Conservation (phyloP, 306 rosid genomes). For the Benincasa hispida region DNA sequence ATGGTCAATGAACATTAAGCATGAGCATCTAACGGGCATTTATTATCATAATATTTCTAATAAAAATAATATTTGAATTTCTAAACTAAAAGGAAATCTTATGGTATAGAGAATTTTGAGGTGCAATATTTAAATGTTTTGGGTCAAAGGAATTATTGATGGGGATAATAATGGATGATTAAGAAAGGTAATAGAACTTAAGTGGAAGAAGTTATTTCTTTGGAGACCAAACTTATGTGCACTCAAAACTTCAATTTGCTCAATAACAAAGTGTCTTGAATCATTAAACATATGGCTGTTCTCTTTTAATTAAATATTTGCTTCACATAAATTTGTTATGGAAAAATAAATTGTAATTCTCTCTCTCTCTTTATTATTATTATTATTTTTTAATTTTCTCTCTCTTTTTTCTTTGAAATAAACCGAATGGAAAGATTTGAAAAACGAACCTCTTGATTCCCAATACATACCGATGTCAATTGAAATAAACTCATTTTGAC, state of each 20-base stretch:
- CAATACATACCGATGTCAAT: too few species aligned
- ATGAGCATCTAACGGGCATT: too few species aligned
- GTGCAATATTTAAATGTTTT: not conserved
- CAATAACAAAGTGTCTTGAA: not conserved
- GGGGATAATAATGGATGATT: conserved; percentile 1
- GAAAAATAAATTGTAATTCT: not conserved
- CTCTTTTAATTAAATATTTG: not conserved
- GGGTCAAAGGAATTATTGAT: not conserved
- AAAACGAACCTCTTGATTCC: too few species aligned
- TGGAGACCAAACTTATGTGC: not conserved
- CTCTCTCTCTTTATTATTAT: too few species aligned
- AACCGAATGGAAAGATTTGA: too few species aligned
- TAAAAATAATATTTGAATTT: not conserved
- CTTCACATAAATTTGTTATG: not conserved
- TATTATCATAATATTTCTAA: too few species aligned
- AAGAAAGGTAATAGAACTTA: not conserved
- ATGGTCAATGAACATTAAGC: too few species aligned
- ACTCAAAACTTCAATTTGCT: not conserved
- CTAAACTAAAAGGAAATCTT: not conserved
- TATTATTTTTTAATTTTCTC: too few species aligned
- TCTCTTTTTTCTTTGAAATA: too few species aligned
- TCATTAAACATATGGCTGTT: not conserved
- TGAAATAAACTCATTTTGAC: too few species aligned
- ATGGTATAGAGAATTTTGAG: not conserved
- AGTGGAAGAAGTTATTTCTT: conserved; percentile 3